Conservation (phyloP, 2,329 filamentous ascomycete species). For the Cladophialophora immunda region DNA sequence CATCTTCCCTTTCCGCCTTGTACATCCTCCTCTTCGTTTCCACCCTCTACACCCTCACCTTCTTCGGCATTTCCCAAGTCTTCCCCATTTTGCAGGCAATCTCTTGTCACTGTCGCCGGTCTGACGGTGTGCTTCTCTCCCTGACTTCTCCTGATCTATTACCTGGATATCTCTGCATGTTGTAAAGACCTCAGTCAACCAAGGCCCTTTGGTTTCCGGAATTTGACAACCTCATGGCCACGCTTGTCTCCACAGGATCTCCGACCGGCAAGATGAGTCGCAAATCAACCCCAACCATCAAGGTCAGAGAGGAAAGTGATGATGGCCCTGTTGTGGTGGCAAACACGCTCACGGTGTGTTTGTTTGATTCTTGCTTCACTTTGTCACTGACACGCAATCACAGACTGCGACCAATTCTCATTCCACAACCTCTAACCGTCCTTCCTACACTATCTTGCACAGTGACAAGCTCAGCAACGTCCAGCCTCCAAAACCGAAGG, state of each 20-base stretch:
- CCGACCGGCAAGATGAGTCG: constrained; percentile 36
- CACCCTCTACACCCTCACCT: constrained; percentile 19
- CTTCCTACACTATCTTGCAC: constrained; percentile 29
- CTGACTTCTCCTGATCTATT: constrained; percentile 30
- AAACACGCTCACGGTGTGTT: constrained; percentile 31
- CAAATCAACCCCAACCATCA: constrained; percentile 38
- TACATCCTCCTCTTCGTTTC: constrained; percentile 1
- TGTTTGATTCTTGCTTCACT: constrained; percentile 14
- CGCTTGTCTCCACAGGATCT: constrained; percentile 35
- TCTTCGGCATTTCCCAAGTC: constrained; percentile 36
- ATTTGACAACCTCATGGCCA: constrained; percentile 29
- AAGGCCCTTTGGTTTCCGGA: not conserved
- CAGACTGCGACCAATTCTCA: constrained; percentile 45
- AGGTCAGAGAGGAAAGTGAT: constrained; percentile 35
- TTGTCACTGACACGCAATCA: constrained; percentile 37
- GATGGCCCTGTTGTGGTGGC: constrained; percentile 22
- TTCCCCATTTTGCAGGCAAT: constrained; percentile 31
- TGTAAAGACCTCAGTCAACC: constrained; percentile 22
- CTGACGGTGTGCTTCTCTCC: constrained; percentile 23
- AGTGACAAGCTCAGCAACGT: constrained; percentile 34
- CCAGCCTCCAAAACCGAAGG: constrained; percentile 30
- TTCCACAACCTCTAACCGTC: constrained; percentile 18
- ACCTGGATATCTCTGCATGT: constrained; percentile 34
- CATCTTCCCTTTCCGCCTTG: constrained; percentile 37
- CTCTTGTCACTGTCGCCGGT: constrained; percentile 26